Conservation (phyloP, 140 eudicot genomes). For the Artemisia princeps region DNA sequence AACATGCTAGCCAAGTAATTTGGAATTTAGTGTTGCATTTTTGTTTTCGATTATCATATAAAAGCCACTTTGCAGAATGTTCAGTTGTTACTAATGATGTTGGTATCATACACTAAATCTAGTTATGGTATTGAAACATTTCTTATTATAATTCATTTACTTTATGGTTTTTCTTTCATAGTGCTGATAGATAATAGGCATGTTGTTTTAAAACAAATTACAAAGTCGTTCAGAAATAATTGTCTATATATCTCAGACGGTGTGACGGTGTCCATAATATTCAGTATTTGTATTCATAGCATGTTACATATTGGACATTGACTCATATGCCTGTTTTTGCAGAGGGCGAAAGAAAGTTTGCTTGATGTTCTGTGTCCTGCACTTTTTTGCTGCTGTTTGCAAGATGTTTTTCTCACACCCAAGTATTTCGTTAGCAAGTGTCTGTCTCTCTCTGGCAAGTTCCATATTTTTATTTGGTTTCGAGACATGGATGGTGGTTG, state of each 20-base stretch:
- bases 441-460: constrained; percentile 57
- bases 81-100: no score
- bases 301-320: neutral
- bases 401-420: constrained; percentile 53
- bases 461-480: constrained; percentile 65
- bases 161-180: no score
- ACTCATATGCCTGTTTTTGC: constrained; percentile 26
- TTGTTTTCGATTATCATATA: no score
- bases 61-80: no score
- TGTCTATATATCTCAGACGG: neutral
- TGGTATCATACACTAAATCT: no score
- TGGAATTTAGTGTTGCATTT: neutral
- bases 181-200: no score
- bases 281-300: neutral
- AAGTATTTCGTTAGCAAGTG: constrained; percentile 58
- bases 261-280: neutral
- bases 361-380: constrained; percentile 62
- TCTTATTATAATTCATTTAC: no score
- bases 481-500: constrained; percentile 90
- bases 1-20: constrained; percentile 1
- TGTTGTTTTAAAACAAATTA: no score
- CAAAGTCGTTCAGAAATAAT: no score
- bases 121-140: no score
- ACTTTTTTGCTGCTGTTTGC: constrained; percentile 56
- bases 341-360: constrained; percentile 72